Conservation (phyloP, 1,284 basidiomycete species). For the Naganishia sp. region DNA sequence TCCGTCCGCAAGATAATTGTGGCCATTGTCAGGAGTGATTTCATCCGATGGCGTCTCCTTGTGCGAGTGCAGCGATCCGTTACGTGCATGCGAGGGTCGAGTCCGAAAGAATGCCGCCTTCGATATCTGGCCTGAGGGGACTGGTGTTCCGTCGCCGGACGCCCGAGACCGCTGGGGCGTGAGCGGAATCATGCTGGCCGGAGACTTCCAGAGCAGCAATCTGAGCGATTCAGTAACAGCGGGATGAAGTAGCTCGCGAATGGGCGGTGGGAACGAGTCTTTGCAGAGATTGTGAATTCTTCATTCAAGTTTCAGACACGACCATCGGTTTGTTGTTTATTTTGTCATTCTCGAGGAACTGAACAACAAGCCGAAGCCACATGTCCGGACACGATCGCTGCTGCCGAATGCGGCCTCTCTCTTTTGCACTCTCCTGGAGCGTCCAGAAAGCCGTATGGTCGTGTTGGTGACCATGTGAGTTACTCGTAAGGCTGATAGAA, state of each 20-base stretch:
- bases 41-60: not conserved
- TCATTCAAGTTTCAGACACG: not conserved
- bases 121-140: constrained; percentile 26
- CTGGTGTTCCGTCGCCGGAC: constrained; percentile 2
- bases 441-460: too few relatives aligned
- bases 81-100: constrained; percentile 4
- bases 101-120: constrained; percentile 32
- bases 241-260: not conserved
- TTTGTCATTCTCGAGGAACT: not conserved
- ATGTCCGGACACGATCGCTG: not conserved
- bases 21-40: not conserved
- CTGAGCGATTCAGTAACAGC: not conserved
- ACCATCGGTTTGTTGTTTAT: constrained; percentile 16
- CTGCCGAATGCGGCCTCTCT: too few relatives aligned
- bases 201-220: not conserved
- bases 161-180: constrained; percentile 21
- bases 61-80: not conserved
- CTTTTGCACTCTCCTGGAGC: too few relatives aligned
- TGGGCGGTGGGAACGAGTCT: not conserved
- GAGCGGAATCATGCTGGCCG: constrained; percentile 14
- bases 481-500: too few relatives aligned
- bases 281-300: not conserved
- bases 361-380: constrained; percentile 16
- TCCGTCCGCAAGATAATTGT: not conserved
- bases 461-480: too few relatives aligned